These are phyloP conservation scores for Candida montana DNA, from an alignment of 805 yeast genomes.

Conservation along the genomic window DNA sequence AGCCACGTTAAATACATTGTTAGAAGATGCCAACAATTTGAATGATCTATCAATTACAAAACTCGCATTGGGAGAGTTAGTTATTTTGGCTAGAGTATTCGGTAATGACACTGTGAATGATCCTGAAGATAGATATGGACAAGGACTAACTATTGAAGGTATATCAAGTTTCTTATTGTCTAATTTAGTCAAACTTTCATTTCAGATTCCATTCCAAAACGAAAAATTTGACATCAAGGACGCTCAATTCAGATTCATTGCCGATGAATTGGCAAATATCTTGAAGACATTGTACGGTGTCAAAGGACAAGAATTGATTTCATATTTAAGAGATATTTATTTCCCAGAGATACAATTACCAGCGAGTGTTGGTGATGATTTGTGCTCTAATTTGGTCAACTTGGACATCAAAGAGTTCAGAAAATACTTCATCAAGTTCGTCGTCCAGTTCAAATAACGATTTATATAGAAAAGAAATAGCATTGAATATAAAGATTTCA, in stretches of 20 bases:
- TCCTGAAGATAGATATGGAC: slow-evolving; percentile 47
- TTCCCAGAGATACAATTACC: slow-evolving; percentile 55
- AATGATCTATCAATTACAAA: slow-evolving; percentile 64
- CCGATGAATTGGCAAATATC: slow-evolving; percentile 67
- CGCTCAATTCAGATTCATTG: slow-evolving; percentile 70
- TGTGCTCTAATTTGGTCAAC: slow-evolving; percentile 52
- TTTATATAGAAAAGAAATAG: neutral
- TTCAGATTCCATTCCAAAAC: slow-evolving; percentile 76
- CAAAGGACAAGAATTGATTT: slow-evolving; percentile 42
- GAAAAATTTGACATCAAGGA: slow-evolving; percentile 63
- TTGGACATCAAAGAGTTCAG: slow-evolving; percentile 60
- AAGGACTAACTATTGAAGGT: slow-evolving; percentile 52
- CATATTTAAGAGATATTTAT: slow-evolving; percentile 47
- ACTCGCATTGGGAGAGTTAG: slow-evolving; percentile 62
- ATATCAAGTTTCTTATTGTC: slow-evolving; percentile 66
- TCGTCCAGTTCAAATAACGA: slow-evolving; percentile 27
- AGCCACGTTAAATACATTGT: slow-evolving; percentile 52
- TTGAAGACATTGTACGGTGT: slow-evolving; percentile 56
- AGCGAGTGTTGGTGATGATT: slow-evolving; percentile 50
- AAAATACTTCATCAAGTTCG: slow-evolving; percentile 55
- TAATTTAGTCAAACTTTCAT: slow-evolving; percentile 58
- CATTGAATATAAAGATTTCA: neutral
- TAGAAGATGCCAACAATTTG: slow-evolving; percentile 59
- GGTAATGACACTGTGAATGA: slow-evolving; percentile 69
- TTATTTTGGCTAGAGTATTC: slow-evolving; percentile 55